phyloP scores from a whole-genome alignment of 2,329 filamentous ascomycete genomes.

The Dothideomycetes sp. region DNA sequence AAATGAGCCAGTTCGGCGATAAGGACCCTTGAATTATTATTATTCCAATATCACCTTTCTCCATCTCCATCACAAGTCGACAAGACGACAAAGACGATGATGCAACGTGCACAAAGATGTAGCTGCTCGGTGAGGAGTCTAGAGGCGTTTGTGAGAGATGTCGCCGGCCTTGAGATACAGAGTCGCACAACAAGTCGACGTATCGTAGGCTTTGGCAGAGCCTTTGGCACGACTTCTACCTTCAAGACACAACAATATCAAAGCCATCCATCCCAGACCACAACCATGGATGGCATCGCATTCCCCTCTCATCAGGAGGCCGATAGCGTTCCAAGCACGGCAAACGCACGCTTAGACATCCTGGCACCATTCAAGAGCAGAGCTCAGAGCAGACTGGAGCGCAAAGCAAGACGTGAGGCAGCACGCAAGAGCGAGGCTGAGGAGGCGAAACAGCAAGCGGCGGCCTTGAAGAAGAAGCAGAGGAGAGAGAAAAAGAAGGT shows the following conservation, averaged over 20 bases:
- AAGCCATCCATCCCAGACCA: neutral
- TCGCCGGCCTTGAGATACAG: conserved; percentile 14
- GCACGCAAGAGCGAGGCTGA: neutral
- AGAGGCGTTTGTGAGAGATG: conserved; percentile 13
- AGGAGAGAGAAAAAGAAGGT: neutral
- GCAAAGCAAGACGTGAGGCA: neutral
- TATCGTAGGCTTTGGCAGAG: conserved; percentile 8
- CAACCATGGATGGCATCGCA: conserved; percentile 1
- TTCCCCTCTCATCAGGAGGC: conserved; percentile 7
- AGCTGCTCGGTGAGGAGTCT: conserved; percentile 14
- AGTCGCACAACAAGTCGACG: conserved; percentile 9
- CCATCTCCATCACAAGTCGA: too few relatives aligned
- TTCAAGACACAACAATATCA: neutral
- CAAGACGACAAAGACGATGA: neutral
- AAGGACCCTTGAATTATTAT: neutral
- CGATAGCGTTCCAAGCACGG: conserved; percentile 11
- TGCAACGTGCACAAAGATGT: conserved; percentile 9
- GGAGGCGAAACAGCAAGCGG: neutral
- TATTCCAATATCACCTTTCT: neutral
- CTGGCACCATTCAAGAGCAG: neutral
- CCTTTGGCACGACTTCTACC: conserved; percentile 7
- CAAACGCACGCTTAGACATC: too few relatives aligned
- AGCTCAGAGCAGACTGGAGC: neutral
- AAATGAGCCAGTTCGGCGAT: too few relatives aligned
- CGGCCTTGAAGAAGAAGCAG: neutral